Evolutionary conservation across 1,284 basidiomycete species (phyloP).

Genomic region (Marasmius fiardii): DNA sequence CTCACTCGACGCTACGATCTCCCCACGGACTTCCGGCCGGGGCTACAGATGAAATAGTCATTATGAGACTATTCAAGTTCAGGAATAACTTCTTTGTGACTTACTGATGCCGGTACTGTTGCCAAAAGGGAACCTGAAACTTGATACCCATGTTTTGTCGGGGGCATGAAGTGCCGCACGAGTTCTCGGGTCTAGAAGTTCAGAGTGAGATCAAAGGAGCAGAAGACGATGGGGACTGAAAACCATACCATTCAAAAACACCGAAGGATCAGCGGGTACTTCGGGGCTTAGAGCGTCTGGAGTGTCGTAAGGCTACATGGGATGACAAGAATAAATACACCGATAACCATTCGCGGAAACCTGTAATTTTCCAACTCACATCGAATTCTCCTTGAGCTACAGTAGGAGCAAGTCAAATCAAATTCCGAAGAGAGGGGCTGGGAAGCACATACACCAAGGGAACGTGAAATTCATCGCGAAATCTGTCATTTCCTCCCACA

Average conservation of each 20-base stretch:
- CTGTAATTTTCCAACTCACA: background rate
- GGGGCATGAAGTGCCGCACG: slow-evolving; percentile 17
- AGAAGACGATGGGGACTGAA: background rate
- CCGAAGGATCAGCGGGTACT: slow-evolving; percentile 38
- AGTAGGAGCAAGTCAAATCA: background rate
- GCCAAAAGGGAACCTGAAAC: slow-evolving; percentile 5
- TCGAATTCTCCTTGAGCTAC: slow-evolving; percentile 6
- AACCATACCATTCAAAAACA: slow-evolving; percentile 59
- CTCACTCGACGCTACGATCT: slow-evolving; percentile 18
- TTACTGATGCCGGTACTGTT: background rate
- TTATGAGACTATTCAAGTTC: background rate
- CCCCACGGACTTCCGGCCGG: background rate
- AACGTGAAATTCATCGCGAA: slow-evolving; percentile 60
- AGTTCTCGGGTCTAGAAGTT: slow-evolving; percentile 12
- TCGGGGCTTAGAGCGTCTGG: slow-evolving; percentile 51
- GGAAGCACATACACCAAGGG: slow-evolving; percentile 55
- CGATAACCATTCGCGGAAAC: background rate
- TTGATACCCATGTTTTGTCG: slow-evolving; percentile 5
- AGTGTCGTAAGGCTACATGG: slow-evolving; percentile 44
- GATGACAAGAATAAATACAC: background rate
- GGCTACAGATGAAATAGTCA: background rate
- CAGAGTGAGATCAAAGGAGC: background rate
- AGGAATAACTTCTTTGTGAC: background rate
- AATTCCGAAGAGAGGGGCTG: background rate
- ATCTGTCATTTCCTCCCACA: slow-evolving; percentile 51